A percentile compares a stretch with the other conserved stretches of the same genome.
phyloP scores from a whole-genome alignment of 2,329 filamentous ascomycete species.

The Knufia petricola region DNA sequence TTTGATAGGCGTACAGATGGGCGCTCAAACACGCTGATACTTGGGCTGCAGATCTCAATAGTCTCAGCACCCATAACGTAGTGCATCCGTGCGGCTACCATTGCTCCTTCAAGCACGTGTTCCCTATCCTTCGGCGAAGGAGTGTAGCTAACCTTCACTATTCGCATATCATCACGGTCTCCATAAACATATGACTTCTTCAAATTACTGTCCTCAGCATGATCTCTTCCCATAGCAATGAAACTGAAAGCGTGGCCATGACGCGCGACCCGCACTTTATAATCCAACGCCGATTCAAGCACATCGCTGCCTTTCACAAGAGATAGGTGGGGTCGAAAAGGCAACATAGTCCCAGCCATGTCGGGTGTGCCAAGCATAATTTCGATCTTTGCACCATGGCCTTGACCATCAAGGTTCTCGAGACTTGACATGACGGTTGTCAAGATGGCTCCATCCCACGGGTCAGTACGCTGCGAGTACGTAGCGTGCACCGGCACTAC shows the following conservation, averaged over 20 bases:
- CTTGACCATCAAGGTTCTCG: constrained; percentile 68
- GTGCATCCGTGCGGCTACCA: constrained; percentile 64
- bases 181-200: constrained; percentile 46
- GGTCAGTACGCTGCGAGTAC: constrained; percentile 22
- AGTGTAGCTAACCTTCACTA: constrained; percentile 59
- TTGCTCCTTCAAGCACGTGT: constrained; percentile 60
- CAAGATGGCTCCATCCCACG: constrained; percentile 57
- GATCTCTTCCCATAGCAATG: constrained; percentile 66
- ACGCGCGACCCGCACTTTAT: constrained; percentile 60
- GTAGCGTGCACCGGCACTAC: constrained; percentile 29
- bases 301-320: neutral
- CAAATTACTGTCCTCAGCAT: constrained; percentile 52
- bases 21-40: constrained; percentile 55
- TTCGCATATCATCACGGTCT: constrained; percentile 64
- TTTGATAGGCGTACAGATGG: neutral
- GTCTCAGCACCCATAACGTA: constrained; percentile 73
- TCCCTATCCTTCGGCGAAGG: constrained; percentile 61
- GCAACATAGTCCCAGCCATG: constrained; percentile 26
- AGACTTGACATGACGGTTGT: constrained; percentile 69
- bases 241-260: constrained; percentile 61
- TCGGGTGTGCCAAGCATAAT: constrained; percentile 33
- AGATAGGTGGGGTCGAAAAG: constrained; percentile 57
- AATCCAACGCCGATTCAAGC: constrained; percentile 48
- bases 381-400: constrained; percentile 78
- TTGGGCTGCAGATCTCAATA: constrained; percentile 58